phyloP scores from a whole-genome alignment of 169 alveolate species.

The Besnoitia besnoiti region DNA sequence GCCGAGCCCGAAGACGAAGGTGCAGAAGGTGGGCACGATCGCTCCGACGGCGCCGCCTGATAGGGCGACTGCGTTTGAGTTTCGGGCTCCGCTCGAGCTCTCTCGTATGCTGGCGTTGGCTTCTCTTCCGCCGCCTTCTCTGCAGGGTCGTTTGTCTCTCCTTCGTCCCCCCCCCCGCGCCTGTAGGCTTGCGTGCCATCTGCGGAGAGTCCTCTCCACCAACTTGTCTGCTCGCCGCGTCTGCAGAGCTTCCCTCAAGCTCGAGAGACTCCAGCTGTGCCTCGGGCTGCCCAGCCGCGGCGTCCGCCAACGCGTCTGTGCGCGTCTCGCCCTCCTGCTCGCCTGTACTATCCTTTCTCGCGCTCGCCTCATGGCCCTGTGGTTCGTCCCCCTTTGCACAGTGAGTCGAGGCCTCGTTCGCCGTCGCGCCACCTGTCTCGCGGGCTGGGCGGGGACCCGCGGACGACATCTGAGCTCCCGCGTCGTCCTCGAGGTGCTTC shows the following conservation, averaged over 20 bases:
- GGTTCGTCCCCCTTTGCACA: too few species aligned
- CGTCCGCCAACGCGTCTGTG: too few species aligned
- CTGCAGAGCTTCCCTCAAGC: too few species aligned
- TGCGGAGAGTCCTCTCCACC: background rate
- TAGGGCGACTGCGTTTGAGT: background rate
- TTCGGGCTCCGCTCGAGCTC: background rate
- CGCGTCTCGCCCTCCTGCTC: background rate
- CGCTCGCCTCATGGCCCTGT: background rate
- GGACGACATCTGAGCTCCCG: too few species aligned
- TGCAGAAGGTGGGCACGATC: background rate
- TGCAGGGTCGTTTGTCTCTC: background rate
- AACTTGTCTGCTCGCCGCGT: too few species aligned
- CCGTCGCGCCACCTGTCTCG: background rate
- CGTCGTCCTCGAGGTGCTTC: too few species aligned
- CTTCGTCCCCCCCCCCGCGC: background rate
- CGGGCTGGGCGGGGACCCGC: too few species aligned
- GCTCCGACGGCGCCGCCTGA: background rate
- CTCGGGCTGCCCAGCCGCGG: too few species aligned
- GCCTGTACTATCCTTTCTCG: background rate
- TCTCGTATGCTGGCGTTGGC: too few species aligned
- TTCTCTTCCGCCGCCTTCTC: background rate
- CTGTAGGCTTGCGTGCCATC: background rate
- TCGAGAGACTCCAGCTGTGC: too few species aligned
- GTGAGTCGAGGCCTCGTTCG: background rate
- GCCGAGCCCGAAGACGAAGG: background rate